Evolutionary conservation across 768 basidiomycete genomes (phyloP).

Genomic region (Russula griseocarnosa): DNA sequence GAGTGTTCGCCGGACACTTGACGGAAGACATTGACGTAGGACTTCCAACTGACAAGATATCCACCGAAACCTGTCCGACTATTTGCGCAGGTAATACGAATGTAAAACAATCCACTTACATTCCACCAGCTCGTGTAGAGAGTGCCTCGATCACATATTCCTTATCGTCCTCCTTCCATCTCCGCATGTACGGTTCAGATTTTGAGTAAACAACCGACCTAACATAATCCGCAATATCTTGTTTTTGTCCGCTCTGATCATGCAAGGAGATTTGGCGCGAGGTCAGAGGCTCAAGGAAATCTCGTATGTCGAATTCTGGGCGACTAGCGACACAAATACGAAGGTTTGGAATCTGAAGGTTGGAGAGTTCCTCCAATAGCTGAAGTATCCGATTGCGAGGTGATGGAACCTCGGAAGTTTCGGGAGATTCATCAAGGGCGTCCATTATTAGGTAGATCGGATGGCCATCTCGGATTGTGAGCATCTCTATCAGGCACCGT

Average conservation of each 20-base stretch:
- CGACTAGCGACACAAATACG: constrained; percentile 9
- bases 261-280: neutral
- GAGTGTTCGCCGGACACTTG: neutral
- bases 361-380: neutral
- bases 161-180: neutral
- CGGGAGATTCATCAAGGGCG: neutral
- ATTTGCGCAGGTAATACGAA: neutral
- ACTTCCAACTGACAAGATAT: neutral
- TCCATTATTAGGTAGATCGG: neutral
- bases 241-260: constrained; percentile 2
- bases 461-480: neutral
- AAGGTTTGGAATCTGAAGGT: neutral
- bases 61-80: neutral
- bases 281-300: neutral
- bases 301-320: constrained; percentile 2
- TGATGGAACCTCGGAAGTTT: neutral
- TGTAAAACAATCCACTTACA: neutral
- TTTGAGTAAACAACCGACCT: neutral
- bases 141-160: neutral
- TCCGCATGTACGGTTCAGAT: neutral
- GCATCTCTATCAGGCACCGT: constrained; percentile 1
- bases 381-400: neutral
- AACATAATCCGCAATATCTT: neutral
- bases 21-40: neutral
- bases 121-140: neutral